Conservation (phyloP, 495 filamentous ascomycete species). For the Mycothermus thermophilus region DNA sequence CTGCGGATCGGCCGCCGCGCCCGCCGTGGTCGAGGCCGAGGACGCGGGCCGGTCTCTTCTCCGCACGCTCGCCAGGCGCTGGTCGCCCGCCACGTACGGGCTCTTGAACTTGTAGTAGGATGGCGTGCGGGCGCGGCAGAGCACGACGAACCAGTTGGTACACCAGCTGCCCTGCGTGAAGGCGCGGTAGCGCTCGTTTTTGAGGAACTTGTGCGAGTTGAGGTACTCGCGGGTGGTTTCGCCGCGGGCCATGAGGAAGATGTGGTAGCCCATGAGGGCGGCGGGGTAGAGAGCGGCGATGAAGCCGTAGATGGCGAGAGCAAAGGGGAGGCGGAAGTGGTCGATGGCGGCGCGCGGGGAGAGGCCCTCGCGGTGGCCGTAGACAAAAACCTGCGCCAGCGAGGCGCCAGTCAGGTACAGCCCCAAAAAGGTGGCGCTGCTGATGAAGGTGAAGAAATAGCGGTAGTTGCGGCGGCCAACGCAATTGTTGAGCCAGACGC, state of each 20-base stretch:
- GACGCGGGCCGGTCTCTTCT: constrained; percentile 1
- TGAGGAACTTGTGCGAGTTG: constrained; percentile 85
- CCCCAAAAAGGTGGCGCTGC: constrained; percentile 56
- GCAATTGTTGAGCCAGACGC: constrained; percentile 98
- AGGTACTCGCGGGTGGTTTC: constrained; percentile 95
- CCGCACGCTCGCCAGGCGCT: constrained; percentile 45
- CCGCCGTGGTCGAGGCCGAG: too few species aligned
- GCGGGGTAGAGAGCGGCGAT: constrained; percentile 67
- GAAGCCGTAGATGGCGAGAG: constrained; percentile 73
- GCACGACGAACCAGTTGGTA: constrained; percentile 69
- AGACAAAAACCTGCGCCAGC: constrained; percentile 66
- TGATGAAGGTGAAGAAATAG: constrained; percentile 88
- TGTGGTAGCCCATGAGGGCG: constrained; percentile 72
- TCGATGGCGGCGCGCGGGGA: constrained; percentile 54
- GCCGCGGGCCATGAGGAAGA: constrained; percentile 77
- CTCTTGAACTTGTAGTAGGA: constrained; percentile 83
- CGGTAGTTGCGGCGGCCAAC: constrained; percentile 95
- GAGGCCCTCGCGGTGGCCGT: constrained; percentile 42
- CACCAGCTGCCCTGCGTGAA: constrained; percentile 67
- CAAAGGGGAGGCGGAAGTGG: constrained; percentile 66
- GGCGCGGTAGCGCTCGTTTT: constrained; percentile 79
- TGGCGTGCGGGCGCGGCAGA: constrained; percentile 72
- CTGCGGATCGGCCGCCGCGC: background rate
- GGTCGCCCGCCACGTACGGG: constrained; percentile 65
- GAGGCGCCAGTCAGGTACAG: constrained; percentile 63